Percentiles rank a stretch among this genome's conserved stretches.
These are phyloP conservation scores for Polyporus tsugae DNA, from an alignment of 1,284 basidiomycete genomes.

Conservation along the genomic window DNA sequence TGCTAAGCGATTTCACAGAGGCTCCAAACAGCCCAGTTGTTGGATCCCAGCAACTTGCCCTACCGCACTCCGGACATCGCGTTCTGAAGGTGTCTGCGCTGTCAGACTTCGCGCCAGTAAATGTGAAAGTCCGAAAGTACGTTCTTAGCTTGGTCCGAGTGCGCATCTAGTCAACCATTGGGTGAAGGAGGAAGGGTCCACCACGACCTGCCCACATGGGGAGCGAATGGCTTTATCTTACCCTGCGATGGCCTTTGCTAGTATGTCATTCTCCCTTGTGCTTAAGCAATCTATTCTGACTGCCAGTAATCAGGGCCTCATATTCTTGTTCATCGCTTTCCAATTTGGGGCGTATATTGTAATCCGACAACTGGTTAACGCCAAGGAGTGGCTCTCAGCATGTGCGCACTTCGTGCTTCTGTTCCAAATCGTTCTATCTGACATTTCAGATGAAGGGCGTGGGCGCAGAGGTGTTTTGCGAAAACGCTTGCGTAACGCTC, in stretches of 20 bases:
- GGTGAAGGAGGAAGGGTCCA: slow-evolving; percentile 59
- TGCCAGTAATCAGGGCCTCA: slow-evolving; percentile 62
- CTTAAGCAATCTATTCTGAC: neutral
- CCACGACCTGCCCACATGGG: slow-evolving; percentile 55
- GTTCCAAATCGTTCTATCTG: slow-evolving; percentile 11
- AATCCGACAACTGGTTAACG: slow-evolving; percentile 91
- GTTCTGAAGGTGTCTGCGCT: slow-evolving; percentile 86
- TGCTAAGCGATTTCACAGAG: slow-evolving; percentile 43
- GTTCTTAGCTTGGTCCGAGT: slow-evolving; percentile 15
- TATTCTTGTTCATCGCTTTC: slow-evolving; percentile 85
- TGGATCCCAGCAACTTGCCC: slow-evolving; percentile 41
- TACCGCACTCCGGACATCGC: slow-evolving; percentile 42
- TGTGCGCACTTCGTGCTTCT: slow-evolving; percentile 60
- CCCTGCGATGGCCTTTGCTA: slow-evolving; percentile 90
- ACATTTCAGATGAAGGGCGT: slow-evolving; percentile 61
- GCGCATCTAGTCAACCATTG: neutral
- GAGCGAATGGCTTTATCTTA: slow-evolving; percentile 83
- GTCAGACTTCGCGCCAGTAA: slow-evolving; percentile 93
- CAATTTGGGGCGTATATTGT: slow-evolving; percentile 91
- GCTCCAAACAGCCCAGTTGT: slow-evolving; percentile 49
- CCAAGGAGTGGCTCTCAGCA: slow-evolving; percentile 91
- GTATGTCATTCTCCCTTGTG: slow-evolving; percentile 54
- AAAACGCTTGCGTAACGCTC: slow-evolving; percentile 77
- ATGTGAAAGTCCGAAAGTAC: slow-evolving; percentile 79
- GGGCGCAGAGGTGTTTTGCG: slow-evolving; percentile 85